These are phyloP conservation scores for Xanthoceras sorbifolium DNA, from an alignment of 345 rosid genomes.

Conservation along the genomic window DNA sequence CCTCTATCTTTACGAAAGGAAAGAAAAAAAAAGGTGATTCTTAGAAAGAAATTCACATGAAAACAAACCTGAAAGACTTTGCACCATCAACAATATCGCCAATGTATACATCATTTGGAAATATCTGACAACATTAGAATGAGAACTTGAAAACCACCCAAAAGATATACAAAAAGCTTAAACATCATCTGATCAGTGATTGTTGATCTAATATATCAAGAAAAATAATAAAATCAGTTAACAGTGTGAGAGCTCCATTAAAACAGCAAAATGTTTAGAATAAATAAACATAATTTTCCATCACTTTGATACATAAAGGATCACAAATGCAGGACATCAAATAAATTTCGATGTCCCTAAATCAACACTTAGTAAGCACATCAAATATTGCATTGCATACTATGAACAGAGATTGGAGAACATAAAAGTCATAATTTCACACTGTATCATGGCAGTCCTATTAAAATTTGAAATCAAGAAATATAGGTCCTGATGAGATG, in stretches of 20 bases:
- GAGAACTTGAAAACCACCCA: background rate
- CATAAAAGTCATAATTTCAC: background rate
- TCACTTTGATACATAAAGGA: background rate
- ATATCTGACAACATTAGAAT: constrained; percentile 51
- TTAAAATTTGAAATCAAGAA: background rate
- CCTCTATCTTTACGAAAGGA: background rate
- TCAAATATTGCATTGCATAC: background rate
- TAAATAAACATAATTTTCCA: background rate
- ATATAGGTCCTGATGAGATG: too few relatives aligned
- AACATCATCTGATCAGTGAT: background rate
- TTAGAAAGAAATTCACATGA: constrained; percentile 9
- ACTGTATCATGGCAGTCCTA: background rate
- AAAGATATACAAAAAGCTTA: background rate
- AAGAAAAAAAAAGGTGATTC: background rate
- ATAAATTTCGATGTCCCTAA: background rate
- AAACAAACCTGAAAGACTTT: constrained; percentile 71
- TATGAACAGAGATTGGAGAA: background rate
- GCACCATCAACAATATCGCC: constrained; percentile 70
- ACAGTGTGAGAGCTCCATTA: background rate
- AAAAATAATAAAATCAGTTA: background rate
- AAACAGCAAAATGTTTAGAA: background rate
- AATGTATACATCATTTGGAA: constrained; percentile 75
- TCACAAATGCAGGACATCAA: background rate
- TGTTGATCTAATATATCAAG: background rate
- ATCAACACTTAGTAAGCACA: background rate